Base-by-base conservation (phyloP, 208 protist genomes). In the Leishmania mexicana region DNA sequence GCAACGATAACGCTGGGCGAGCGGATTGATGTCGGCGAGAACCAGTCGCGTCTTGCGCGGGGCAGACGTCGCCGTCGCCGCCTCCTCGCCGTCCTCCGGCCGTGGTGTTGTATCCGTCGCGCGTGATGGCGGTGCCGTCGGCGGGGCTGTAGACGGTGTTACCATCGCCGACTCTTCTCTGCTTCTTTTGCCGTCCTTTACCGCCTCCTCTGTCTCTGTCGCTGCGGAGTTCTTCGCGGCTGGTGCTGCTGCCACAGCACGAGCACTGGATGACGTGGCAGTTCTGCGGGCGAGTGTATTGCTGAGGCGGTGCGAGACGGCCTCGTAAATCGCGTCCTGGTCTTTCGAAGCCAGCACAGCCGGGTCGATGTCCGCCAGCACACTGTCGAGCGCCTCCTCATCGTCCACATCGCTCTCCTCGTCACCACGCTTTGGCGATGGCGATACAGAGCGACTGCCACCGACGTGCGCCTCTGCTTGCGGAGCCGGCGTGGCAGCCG, bases 21-120 rank as follows among this genome's bases (percentile, higher is more conserved):
- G 76, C 5, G 83, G 83, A 38, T 84, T 85, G 77, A 86, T 88
- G 57, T 88, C 82, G 28, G 82, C 82, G 5, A 85, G 82, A n/a
- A 58, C 67, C 53, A 85, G 78, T 15, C 60, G 78, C 40, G 73
- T 35, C 64, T 75, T 81, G 3, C 51, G 45, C 47, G 72, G 51
- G 4, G 67, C 58, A 62, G 51, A 45, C 51, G 73, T 62, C 53
- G 51, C 13, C 11, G 68, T 54, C 51, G 51, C 65, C 42, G 45
- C 51, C 3, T 85, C 53, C 8, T 51, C 45, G 35, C 24, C 60
- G n/a, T 64, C 73, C n/a, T 38, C 65, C 47, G 78, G 65, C 19
- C 35, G 49, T 74, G 67, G 47, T 47, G 67, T 13, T 15, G 40
- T 24, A 10, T 31, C 68, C 28, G 35, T 4, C 68, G 28, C 40